Conservation (phyloP, 495 filamentous ascomycete genomes). For the Tuber borchii region DNA sequence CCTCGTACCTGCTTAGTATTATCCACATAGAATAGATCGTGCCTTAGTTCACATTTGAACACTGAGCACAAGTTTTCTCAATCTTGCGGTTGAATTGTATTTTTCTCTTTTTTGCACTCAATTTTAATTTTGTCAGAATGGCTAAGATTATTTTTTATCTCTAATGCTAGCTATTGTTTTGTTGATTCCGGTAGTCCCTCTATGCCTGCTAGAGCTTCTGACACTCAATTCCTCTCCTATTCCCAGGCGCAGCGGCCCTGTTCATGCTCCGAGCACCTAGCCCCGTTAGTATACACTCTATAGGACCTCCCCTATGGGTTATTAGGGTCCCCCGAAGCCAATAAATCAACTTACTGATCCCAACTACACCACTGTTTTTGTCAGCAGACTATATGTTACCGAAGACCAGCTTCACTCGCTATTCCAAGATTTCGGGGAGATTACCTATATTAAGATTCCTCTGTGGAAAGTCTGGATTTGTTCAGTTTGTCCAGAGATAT, state of each 20-base stretch:
- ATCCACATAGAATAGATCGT: too few relatives aligned
- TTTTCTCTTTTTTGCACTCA: background rate
- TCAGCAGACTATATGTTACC: constrained; percentile 96
- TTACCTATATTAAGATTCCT: constrained; percentile 99
- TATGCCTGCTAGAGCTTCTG: constrained; percentile 83
- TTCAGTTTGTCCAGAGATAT: constrained; percentile 98
- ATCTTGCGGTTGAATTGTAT: background rate
- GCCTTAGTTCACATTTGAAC: too few relatives aligned
- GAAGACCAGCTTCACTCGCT: constrained; percentile 98
- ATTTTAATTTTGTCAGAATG: constrained; percentile 1
- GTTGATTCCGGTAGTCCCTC: constrained; percentile 81
- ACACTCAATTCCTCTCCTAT: constrained; percentile 81
- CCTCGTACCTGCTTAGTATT: too few relatives aligned
- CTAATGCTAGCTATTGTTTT: constrained; percentile 98
- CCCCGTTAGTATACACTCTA: constrained; percentile 53
- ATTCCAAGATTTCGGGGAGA: constrained; percentile 99
- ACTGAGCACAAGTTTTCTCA: constrained; percentile 59
- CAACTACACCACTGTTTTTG: constrained; percentile 99
- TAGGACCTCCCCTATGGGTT: constrained; percentile 75
- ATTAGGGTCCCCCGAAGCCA: constrained; percentile 77
- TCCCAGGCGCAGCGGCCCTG: constrained; percentile 83
- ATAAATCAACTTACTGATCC: constrained; percentile 99
- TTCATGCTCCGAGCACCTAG: constrained; percentile 59
- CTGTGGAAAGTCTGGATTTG: constrained; percentile 96
- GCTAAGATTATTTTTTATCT: constrained; percentile 51